Conservation (phyloP, 75 land plant species). For the Ceratopteris richardii region DNA sequence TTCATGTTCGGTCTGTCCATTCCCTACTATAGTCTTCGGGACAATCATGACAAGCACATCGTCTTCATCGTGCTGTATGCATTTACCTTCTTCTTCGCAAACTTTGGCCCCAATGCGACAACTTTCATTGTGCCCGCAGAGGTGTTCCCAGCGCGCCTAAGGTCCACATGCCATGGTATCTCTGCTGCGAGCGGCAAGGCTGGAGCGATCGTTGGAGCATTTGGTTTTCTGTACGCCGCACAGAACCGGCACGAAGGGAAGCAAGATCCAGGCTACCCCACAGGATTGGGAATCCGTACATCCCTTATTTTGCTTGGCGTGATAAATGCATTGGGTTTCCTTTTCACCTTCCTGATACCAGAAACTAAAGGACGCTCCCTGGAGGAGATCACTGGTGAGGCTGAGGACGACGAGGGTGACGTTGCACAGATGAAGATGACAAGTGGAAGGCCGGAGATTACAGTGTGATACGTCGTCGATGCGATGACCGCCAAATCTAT, state of each 20-base stretch:
- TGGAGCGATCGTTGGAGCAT: constrained; percentile 36
- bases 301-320: constrained; percentile 43
- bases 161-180: constrained; percentile 40
- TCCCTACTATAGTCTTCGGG: no score
- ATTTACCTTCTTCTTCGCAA: constrained; percentile 19
- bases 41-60: no score
- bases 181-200: no score
- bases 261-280: constrained; percentile 19
- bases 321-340: constrained; percentile 33
- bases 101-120: constrained; percentile 31
- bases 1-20: no score
- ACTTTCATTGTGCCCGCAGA: no score
- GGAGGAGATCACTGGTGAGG: constrained; percentile 53
- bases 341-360: constrained; percentile 42
- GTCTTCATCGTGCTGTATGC: no score
- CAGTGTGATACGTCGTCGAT: no score
- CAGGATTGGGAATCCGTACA: constrained; percentile 55
- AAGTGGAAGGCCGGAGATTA: no score
- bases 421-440: no score
- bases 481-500: no score
- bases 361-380: constrained; percentile 52
- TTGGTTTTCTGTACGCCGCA: constrained; percentile 48
- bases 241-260: constrained; percentile 13
- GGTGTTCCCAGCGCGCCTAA: constrained; percentile 34
- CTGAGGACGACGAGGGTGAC: constrained; percentile 2